A percentile compares a stretch with the other conserved stretches of the same genome.
Conservation (phyloP, 1,139 yeast genomes). For the Hyphopichia fennica region DNA sequence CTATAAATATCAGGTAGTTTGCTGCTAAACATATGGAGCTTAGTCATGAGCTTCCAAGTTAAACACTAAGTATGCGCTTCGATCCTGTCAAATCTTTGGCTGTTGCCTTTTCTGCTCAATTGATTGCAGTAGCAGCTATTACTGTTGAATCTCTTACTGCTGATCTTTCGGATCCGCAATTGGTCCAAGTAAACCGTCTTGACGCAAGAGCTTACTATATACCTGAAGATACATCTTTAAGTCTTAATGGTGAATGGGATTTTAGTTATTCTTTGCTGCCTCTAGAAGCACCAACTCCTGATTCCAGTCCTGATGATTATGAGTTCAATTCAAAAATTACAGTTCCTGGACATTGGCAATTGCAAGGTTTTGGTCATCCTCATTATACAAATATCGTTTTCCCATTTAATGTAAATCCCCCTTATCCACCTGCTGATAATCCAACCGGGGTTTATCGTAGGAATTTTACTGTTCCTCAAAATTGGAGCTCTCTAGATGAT, state of each 20-base stretch:
- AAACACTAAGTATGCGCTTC: too few relatives aligned
- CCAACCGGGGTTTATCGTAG: constrained; percentile 33
- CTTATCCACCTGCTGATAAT: constrained; percentile 28
- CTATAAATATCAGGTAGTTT: too few relatives aligned
- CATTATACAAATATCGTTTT: constrained; percentile 29
- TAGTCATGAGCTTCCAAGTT: too few relatives aligned
- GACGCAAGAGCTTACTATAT: constrained; percentile 14
- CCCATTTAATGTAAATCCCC: constrained; percentile 33
- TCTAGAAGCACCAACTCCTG: constrained; percentile 17
- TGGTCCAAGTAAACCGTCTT: constrained; percentile 12
- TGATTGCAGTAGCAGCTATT: background rate
- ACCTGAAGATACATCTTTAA: constrained; percentile 9
- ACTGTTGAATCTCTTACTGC: background rate
- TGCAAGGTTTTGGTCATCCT: constrained; percentile 32
- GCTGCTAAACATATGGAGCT: too few relatives aligned
- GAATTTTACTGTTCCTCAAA: constrained; percentile 15
- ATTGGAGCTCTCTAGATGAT: constrained; percentile 8
- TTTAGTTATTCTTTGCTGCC: constrained; percentile 20
- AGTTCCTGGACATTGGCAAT: constrained; percentile 39
- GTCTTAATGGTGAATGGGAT: constrained; percentile 31
- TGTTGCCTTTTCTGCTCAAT: background rate
- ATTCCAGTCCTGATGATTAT: constrained; percentile 9
- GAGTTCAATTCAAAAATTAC: constrained; percentile 10
- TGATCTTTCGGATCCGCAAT: constrained; percentile 10
- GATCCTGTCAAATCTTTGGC: background rate